phyloP scores from a whole-genome alignment of 1,139 yeast genomes.

The Candida sanyaensis region DNA sequence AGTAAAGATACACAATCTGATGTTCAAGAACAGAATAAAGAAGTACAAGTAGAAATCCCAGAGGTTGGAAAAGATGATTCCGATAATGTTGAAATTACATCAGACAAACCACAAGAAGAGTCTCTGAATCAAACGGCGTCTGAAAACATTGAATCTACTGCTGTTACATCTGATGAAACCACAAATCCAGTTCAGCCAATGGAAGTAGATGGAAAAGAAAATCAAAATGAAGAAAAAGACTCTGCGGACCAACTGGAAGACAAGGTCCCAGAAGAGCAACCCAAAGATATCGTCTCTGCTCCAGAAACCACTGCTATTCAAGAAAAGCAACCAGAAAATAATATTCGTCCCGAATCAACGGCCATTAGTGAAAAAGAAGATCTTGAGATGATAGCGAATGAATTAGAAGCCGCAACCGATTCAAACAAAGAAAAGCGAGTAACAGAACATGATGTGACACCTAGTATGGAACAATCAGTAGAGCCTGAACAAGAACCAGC shows the following conservation, averaged over 20 bases:
- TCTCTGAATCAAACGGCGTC: background rate
- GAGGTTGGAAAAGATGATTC: background rate
- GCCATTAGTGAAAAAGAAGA: conserved; percentile 17
- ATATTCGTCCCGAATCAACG: background rate
- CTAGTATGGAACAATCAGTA: conserved; percentile 6
- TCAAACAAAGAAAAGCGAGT: conserved; percentile 14
- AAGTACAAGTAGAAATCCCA: background rate
- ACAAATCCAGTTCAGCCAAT: background rate
- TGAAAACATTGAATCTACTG: too few relatives aligned
- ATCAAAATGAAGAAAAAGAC: background rate
- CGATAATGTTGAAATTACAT: background rate
- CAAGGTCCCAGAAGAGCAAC: background rate
- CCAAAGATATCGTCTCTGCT: background rate
- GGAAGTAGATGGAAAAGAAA: background rate
- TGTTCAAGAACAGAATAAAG: background rate
- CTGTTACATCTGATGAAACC: background rate
- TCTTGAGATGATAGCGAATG: conserved; percentile 20
- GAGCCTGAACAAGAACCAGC: background rate
- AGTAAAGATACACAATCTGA: background rate
- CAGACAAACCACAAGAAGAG: background rate
- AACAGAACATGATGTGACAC: conserved; percentile 15
- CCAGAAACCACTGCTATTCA: background rate
- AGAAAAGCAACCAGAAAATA: background rate
- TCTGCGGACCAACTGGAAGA: background rate
- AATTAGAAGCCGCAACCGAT: conserved; percentile 20